These are phyloP conservation scores for Suillus brevipes DNA, from an alignment of 768 basidiomycete species.

Conservation along the genomic window DNA sequence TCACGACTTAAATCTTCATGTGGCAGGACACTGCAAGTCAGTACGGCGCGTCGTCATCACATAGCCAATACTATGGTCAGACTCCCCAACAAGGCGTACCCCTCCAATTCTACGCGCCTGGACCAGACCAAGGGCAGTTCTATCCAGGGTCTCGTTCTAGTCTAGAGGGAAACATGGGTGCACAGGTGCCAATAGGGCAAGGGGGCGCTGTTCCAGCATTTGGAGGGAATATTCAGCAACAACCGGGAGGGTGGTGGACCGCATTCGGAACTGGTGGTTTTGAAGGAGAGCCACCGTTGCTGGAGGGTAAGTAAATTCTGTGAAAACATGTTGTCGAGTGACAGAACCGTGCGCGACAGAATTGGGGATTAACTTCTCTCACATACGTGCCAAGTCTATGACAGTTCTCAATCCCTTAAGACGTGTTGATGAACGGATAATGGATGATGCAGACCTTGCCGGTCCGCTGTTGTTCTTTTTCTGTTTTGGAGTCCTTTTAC, in stretches of 20 bases:
- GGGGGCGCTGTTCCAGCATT: conserved; percentile 50
- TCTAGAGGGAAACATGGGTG: conserved; percentile 66
- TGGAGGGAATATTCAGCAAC: conserved; percentile 68
- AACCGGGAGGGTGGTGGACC: conserved; percentile 85
- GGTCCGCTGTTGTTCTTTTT: conserved; percentile 95
- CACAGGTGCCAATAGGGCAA: conserved; percentile 53
- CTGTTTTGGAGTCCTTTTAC: conserved; percentile 88
- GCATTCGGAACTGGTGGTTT: conserved; percentile 95
- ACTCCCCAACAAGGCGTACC: conserved; percentile 53
- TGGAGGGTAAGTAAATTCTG: conserved; percentile 68
- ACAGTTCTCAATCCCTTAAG: conserved; percentile 94
- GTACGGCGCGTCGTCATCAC: conserved; percentile 58
- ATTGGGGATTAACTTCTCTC: conserved; percentile 95
- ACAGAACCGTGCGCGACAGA: conserved; percentile 47
- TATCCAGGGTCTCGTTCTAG: conserved; percentile 76
- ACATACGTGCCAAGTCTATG: conserved; percentile 91
- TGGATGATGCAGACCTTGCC: conserved; percentile 99
- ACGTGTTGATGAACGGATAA: conserved; percentile 84
- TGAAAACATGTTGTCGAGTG: neutral
- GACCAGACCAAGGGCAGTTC: conserved; percentile 55
- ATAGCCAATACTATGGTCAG: conserved; percentile 54
- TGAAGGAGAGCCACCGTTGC: conserved; percentile 92
- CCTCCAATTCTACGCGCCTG: conserved; percentile 78
- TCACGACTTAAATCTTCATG: conserved; percentile 41
- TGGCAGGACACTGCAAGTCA: conserved; percentile 69